Conservation (phyloP, 192 early-diverging fungal species). For the Gonapodya sp. region DNA sequence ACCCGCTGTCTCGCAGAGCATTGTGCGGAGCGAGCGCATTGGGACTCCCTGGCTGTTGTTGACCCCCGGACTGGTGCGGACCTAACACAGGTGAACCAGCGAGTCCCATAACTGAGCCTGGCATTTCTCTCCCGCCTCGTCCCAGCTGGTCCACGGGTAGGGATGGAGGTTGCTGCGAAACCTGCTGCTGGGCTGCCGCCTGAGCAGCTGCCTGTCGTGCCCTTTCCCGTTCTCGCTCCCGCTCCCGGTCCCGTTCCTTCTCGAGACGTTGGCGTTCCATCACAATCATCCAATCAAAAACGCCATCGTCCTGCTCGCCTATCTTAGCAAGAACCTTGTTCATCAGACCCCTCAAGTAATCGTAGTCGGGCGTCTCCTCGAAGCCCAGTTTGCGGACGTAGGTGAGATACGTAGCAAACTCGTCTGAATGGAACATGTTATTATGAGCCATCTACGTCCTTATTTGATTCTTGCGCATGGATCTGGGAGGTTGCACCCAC, state of each 20-base stretch:
- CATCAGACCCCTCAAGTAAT: conserved; percentile 78
- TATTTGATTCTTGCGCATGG: not conserved
- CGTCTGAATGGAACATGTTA: conserved; percentile 33
- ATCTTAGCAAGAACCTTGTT: conserved; percentile 54
- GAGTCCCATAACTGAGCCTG: not conserved
- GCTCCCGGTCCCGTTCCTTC: conserved; percentile 26
- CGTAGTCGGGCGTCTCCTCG: conserved; percentile 96
- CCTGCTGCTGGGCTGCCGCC: not conserved
- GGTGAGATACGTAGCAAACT: conserved; percentile 81
- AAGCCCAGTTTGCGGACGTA: conserved; percentile 89
- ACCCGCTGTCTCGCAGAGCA: not conserved
- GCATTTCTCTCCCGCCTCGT: not conserved
- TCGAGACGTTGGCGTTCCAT: conserved; percentile 42
- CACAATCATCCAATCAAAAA: conserved; percentile 87
- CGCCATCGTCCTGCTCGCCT: conserved; percentile 74
- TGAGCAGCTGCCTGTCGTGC: not conserved
- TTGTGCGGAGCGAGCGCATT: not conserved
- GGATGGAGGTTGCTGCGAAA: not conserved
- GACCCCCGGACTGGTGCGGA: not conserved
- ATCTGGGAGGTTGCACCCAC: conserved; percentile 22
- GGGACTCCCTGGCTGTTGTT: not conserved
- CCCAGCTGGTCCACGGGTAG: not conserved
- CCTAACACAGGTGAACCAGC: not conserved
- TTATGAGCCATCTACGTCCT: conserved; percentile 4
- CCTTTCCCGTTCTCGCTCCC: conserved; percentile 18